Conservation (phyloP, 2,329 filamentous ascomycete genomes). For the Phaeosphaeria sp. region DNA sequence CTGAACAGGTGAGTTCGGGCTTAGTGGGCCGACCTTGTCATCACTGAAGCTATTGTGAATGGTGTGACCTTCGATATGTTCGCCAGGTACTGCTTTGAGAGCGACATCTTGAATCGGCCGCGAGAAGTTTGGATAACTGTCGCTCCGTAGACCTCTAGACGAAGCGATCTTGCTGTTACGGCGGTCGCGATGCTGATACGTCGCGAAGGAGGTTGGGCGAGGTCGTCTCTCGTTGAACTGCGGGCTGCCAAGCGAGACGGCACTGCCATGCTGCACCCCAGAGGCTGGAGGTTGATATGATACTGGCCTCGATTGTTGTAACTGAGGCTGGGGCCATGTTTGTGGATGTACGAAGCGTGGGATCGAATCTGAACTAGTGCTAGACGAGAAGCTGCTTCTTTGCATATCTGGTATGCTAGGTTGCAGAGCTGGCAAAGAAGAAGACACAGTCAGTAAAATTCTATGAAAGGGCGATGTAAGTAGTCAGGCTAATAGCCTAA, state of each 20-base stretch:
- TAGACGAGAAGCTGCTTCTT: constrained; percentile 24
- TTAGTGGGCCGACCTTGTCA: constrained; percentile 25
- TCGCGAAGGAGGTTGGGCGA: constrained; percentile 34
- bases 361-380: constrained; percentile 20
- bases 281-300: constrained; percentile 22
- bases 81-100: constrained; percentile 26
- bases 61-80: constrained; percentile 30
- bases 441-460: constrained; percentile 1
- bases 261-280: constrained; percentile 10
- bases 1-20: constrained; percentile 20
- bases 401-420: constrained; percentile 16
- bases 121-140: constrained; percentile 33
- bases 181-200: constrained; percentile 30
- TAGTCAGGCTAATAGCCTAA: too few species aligned
- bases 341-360: constrained; percentile 20
- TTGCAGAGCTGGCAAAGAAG: too few species aligned
- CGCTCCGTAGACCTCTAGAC: constrained; percentile 31
- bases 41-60: constrained; percentile 24
- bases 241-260: constrained; percentile 24
- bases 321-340: constrained; percentile 18
- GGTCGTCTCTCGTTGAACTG: constrained; percentile 19
- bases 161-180: constrained; percentile 38
- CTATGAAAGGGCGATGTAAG: too few species aligned
- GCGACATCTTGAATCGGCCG: constrained; percentile 24
- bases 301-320: constrained; percentile 15